Base-by-base conservation (phyloP, 805 yeast genomes). In the Zygosaccharomyces bailii region DNA sequence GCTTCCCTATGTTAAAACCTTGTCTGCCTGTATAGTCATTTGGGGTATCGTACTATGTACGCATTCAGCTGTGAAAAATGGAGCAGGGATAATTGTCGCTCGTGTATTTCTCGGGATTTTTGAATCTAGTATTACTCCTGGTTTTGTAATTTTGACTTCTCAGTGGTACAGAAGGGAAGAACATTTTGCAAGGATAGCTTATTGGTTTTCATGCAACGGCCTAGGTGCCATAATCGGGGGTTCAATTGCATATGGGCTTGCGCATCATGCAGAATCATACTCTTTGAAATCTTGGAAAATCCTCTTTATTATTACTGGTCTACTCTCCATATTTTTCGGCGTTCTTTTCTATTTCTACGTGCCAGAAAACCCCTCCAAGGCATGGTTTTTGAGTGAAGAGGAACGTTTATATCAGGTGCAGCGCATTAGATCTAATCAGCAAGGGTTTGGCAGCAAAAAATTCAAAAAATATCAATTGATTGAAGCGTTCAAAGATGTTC, bases 231-330 rank as follows among this genome's bases (percentile, higher is more conserved):
- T 75, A 2, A 25, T 74, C 5, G 80, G 80, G 11, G 70, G 71
- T 11, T 67, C 68, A 9, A 73, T 76, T 40, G 76, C 79, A 1
- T 76, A 74, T 51, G 79, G 76, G 2, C 52, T 72, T 37, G 58
- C 67, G 46, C 40, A 39, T 1, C 60, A 71, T 54, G 30, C 19
- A 8, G 57, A 51, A 5, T 4, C 4, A 3, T 43, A 61, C 16
- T 44, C 65, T 25, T 54, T 75, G 4, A 66, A 54, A 3, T 61
- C 78, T 2, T 81, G 85, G 85, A 75, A 71, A 54, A 51, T 73
- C 10, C 55, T 77, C 2, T 80, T 70, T 54, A 60, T 81, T 32
- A 67, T 78, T 17, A 66, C 73, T 23, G 87, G 87, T 8, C 56
- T 65, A 10, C 65, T 78, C 41, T 77, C 84, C 1, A 56, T 76